A percentile compares a stretch with the other conserved stretches of the same genome.
Evolutionary conservation across 2,329 filamentous ascomycete genomes (phyloP).

Genomic region (Bipolaris cookei): DNA sequence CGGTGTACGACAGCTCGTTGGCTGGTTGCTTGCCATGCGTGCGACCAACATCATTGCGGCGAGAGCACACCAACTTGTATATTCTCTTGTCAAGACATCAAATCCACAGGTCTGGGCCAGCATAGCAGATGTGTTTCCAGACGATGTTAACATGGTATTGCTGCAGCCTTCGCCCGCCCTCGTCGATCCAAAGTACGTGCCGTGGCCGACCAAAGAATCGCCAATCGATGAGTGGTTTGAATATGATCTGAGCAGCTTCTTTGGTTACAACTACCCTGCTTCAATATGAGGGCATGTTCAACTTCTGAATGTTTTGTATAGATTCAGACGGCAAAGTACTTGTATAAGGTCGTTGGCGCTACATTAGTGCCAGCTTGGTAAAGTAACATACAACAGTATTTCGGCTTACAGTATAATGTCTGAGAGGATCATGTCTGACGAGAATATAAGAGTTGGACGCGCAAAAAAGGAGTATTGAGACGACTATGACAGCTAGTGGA

Average conservation of each 20-base stretch:
- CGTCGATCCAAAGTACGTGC: conserved; percentile 2
- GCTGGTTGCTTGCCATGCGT: conserved; percentile 37
- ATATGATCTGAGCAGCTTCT: conserved; percentile 7
- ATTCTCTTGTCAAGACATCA: conserved; percentile 14
- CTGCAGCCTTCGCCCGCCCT: neutral
- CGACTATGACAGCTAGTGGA: neutral
- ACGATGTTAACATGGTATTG: conserved; percentile 3
- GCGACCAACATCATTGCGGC: conserved; percentile 26
- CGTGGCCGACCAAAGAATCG: conserved; percentile 8
- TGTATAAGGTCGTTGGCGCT: neutral
- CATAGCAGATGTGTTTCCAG: conserved; percentile 6
- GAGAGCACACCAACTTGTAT: conserved; percentile 29
- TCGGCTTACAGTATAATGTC: no score
- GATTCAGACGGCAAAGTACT: neutral
- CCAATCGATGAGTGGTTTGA: neutral
- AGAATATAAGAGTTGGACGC: neutral
- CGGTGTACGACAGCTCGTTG: conserved; percentile 25
- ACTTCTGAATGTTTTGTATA: neutral
- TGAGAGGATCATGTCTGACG: neutral
- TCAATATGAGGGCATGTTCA: neutral
- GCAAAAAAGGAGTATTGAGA: neutral
- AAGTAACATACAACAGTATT: no score
- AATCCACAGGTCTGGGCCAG: conserved; percentile 9
- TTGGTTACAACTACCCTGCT: neutral
- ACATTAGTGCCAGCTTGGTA: neutral